phyloP scores from a whole-genome alignment of 352 stramenopile species.

The Globisporangium okanoganense region DNA sequence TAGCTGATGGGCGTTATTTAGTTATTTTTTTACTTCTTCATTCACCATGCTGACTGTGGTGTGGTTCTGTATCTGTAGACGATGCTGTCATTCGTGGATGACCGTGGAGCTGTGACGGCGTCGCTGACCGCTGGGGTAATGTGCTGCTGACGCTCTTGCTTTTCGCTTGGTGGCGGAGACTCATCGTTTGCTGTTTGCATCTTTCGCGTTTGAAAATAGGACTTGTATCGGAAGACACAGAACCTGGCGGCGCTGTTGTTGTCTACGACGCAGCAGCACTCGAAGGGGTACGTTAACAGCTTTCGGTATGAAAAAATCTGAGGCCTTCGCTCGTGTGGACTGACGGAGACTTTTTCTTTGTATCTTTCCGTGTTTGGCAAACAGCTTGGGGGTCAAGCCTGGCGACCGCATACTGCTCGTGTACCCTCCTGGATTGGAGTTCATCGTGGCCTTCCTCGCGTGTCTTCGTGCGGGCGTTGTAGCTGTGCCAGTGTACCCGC shows the following conservation, averaged over 20 bases:
- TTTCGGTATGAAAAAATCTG: not conserved
- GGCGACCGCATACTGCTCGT: slow-evolving; percentile 93
- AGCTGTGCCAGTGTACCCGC: slow-evolving; percentile 90
- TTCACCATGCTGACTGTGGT: slow-evolving; percentile 7
- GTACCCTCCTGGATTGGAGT: slow-evolving; percentile 97
- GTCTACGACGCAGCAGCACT: slow-evolving; percentile 40
- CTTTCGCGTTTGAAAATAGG: slow-evolving; percentile 24
- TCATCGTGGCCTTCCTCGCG: slow-evolving; percentile 96
- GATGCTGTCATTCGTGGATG: slow-evolving; percentile 77
- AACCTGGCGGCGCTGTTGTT: slow-evolving; percentile 67
- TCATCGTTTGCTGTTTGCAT: slow-evolving; percentile 4
- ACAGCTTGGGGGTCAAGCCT: slow-evolving; percentile 51
- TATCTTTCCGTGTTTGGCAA: not conserved
- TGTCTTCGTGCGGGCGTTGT: slow-evolving; percentile 93
- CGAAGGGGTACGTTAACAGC: slow-evolving; percentile 45
- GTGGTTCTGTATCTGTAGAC: slow-evolving; percentile 31
- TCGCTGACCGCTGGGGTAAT: slow-evolving; percentile 56
- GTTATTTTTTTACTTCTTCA: slow-evolving; percentile 5
- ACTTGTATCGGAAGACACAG: slow-evolving; percentile 61
- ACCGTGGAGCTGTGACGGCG: slow-evolving; percentile 47
- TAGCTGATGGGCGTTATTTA: not conserved
- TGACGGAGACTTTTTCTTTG: not conserved
- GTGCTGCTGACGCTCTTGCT: not conserved
- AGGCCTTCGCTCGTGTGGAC: not conserved
- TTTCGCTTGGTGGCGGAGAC: not conserved